Base-by-base conservation (phyloP, 2,329 filamentous ascomycete species). In the Fusarium longipes region DNA sequence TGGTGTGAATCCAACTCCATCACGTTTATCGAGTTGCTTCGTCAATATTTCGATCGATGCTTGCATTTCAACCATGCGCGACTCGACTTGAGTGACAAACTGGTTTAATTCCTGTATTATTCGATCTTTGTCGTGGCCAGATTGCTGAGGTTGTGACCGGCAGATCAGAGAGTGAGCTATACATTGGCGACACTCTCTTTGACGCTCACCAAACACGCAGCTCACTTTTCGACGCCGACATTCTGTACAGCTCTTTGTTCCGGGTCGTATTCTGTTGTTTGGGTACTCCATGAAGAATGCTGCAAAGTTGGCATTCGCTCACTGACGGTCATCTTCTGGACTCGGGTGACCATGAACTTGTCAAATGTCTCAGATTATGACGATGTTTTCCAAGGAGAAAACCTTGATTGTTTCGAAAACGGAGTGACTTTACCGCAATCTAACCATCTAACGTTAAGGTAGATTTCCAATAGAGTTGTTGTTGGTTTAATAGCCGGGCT, bases 201-300 rank as follows among this genome's bases (percentile, higher is more conserved):
- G 35, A 77, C 77, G n/a, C 74, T 61, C 25, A 75, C 74, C 39
- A 56, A 77, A 82, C 50, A 82, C 79, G 71, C 83, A 85, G 51
- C 79, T 78, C 27, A 84, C 82, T 73, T 84, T 85, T 49, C 83
- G 80, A 35, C 82, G 79, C 38, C 82, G 79, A 58, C 83, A 84
- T 78, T 78, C 78, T 27, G 70, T 62, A 53, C 78, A 80, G 57
- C 75, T 78, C 60, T 70, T 74, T 5, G 74, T 78, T 15, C 78
- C 76, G 5, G 75, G 59, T 5, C 76, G 73, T 70, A 75, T 73
- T 11, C 71, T 75, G 40, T 75, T 77, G 11, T 53, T 36, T 10
- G 33, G 38, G 2, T 27, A 32, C 18, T 52, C 60, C 51, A 57
- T 47, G 29, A 20, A 39, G 24, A 43, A 14, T 40, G 18, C 17